Base-by-base conservation (phyloP, 2,329 filamentous ascomycete genomes). In the Monilinia fructicola region DNA sequence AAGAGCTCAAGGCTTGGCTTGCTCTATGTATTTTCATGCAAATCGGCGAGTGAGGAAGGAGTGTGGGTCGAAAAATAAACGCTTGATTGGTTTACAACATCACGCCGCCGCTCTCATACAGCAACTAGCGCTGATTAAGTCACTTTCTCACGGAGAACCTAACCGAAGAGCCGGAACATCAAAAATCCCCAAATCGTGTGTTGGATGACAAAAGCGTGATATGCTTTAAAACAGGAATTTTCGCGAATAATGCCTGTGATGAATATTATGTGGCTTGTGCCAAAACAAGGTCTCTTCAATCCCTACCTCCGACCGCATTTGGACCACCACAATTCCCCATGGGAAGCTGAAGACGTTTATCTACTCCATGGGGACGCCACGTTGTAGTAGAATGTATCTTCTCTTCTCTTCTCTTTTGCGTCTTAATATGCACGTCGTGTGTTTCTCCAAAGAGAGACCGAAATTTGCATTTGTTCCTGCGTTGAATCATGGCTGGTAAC, bases 161-260 rank as follows among this genome's bases (percentile, higher is more conserved):
- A 66, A 66, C 64, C 64, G 64, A 53, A 62, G 44, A 61, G 55
- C 55, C 64, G 64, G 56, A 61, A 58, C 16, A 58, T 64, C 42
- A 53, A 65, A 59, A 46, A 52, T 28, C 42, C 42, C 54, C 62
- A 59, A 59, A 65, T 59, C 23, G 18, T 46, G 18, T 14, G 35
- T 26, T 11, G n/a, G 35, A 28, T 11, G 14, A 5, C 7, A 40
- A 58, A 48, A 44, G 62, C 54, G 62, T 48, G 28, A 48, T 65
- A 28, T 18, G 3, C 10, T 28, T 38, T n/a, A 28, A 58, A 58
- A 59, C 54, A 59, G 31, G 63, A 65, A 58, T 59, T n/a, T 50
- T 65, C 63, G 54, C 63, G 42, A 59, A 65, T 23, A 48, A 59
- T 65, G 23, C 54, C 54, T 40, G 35, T 38, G 38, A 23, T 48